These are phyloP conservation scores for Colletotrichum theobromicola DNA, from an alignment of 2,329 filamentous ascomycete genomes.

Conservation along the genomic window DNA sequence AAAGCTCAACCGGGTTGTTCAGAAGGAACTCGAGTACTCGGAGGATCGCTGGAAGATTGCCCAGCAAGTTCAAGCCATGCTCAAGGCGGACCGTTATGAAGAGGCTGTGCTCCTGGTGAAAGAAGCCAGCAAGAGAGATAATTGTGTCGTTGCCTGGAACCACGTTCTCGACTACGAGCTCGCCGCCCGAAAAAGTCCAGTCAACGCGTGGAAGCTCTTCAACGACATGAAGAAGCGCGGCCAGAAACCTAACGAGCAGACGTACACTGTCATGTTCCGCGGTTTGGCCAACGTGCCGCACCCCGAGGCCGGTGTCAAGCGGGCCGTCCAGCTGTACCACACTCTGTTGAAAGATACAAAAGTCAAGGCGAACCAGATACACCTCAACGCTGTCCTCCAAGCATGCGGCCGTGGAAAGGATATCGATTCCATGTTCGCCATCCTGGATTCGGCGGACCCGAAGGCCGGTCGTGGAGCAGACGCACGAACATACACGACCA, in stretches of 20 bases:
- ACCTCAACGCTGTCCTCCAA: constrained; percentile 86
- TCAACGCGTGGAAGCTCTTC: constrained; percentile 77
- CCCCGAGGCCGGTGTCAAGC: constrained; percentile 63
- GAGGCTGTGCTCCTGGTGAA: constrained; percentile 74
- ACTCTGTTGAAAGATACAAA: constrained; percentile 66
- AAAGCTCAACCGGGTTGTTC: constrained; percentile 43
- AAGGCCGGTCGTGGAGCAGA: constrained; percentile 64
- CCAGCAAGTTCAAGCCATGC: constrained; percentile 65
- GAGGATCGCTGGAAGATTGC: constrained; percentile 77
- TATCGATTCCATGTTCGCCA: constrained; percentile 79
- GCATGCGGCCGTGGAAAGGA: constrained; percentile 79
- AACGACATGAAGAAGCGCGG: constrained; percentile 98
- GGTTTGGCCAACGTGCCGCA: constrained; percentile 71
- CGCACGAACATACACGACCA: constrained; percentile 77
- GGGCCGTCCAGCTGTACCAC: constrained; percentile 79
- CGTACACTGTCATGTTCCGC: constrained; percentile 82
- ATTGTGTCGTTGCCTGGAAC: constrained; percentile 86
- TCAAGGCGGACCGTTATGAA: constrained; percentile 64
- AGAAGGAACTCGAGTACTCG: constrained; percentile 66
- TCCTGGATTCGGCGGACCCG: constrained; percentile 75
- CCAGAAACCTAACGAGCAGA: constrained; percentile 79
- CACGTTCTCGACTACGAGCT: constrained; percentile 77
- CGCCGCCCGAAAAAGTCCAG: constrained; percentile 58
- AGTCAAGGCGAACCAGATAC: constrained; percentile 76
- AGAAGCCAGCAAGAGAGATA: constrained; percentile 67